These are phyloP conservation scores for Trametes sp. DNA, from an alignment of 1,284 basidiomycete species.

Conservation along the genomic window DNA sequence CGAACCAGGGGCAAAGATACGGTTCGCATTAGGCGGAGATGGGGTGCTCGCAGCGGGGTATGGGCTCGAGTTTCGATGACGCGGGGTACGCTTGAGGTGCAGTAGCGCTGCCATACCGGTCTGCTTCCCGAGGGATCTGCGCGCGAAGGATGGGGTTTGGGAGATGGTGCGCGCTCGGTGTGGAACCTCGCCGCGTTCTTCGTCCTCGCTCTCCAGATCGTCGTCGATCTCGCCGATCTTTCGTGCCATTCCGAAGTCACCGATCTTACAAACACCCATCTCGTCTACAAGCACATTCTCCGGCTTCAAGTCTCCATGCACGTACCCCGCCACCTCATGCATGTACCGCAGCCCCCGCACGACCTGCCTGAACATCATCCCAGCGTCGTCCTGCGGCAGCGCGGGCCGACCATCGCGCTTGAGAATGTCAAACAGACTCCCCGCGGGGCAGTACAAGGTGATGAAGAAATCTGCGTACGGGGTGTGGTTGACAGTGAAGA, in stretches of 20 bases:
- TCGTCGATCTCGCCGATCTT: constrained; percentile 56
- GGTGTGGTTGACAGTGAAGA: constrained; percentile 75
- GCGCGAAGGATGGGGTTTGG: constrained; percentile 28
- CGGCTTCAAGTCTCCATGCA: constrained; percentile 95
- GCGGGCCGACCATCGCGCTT: constrained; percentile 72
- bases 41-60: constrained; percentile 45
- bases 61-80: constrained; percentile 69
- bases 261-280: constrained; percentile 80
- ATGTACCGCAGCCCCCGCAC: constrained; percentile 88
- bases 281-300: constrained; percentile 96
- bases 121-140: constrained; percentile 35
- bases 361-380: constrained; percentile 91
- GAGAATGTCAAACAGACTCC: constrained; percentile 87
- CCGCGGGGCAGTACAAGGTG: constrained; percentile 84
- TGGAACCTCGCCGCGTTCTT: constrained; percentile 36
- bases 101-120: constrained; percentile 41
- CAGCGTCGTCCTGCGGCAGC: constrained; percentile 77
- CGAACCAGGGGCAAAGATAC: constrained; percentile 79
- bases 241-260: constrained; percentile 85
- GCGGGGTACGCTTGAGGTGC: constrained; percentile 48
- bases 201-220: constrained; percentile 44
- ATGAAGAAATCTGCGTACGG: constrained; percentile 83
- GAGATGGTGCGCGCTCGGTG: constrained; percentile 33
- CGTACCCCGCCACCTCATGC: constrained; percentile 79
- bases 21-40: constrained; percentile 40